A percentile compares a stretch with the other conserved stretches of the same genome.
Evolutionary conservation across 1,284 basidiomycete genomes (phyloP).

Genomic region (Porodaedalea pini): DNA sequence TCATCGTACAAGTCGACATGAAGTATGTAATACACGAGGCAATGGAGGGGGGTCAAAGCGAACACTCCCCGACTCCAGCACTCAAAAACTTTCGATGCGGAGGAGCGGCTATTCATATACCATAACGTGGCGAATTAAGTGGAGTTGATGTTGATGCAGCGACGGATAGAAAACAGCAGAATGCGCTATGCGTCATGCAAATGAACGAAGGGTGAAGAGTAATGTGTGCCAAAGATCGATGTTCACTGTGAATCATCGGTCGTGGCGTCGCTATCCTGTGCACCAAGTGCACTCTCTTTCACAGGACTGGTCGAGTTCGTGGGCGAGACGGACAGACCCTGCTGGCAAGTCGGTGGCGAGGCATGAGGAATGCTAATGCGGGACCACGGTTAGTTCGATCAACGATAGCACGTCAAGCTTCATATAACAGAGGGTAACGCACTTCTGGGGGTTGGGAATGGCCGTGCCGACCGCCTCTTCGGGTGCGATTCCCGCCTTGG

Average conservation of each 20-base stretch:
- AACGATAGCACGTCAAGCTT: background rate
- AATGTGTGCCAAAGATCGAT: background rate
- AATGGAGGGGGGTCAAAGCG: background rate
- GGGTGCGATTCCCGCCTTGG: slow-evolving; percentile 88
- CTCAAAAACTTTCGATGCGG: background rate
- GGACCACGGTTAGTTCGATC: background rate
- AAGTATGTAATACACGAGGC: slow-evolving; percentile 10
- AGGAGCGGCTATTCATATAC: background rate
- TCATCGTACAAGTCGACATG: slow-evolving; percentile 2
- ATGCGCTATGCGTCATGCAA: background rate
- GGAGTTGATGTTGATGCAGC: no score
- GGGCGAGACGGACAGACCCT: slow-evolving; percentile 65
- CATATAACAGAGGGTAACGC: slow-evolving; percentile 31
- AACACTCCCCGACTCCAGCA: background rate
- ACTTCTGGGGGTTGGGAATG: slow-evolving; percentile 95
- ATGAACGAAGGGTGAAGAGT: background rate
- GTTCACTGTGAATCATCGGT: slow-evolving; percentile 8
- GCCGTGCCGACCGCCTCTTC: slow-evolving; percentile 88
- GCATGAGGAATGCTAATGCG: slow-evolving; percentile 68
- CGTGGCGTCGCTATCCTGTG: slow-evolving; percentile 14
- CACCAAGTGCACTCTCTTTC: slow-evolving; percentile 16
- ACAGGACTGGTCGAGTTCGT: slow-evolving; percentile 40
- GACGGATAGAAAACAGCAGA: background rate
- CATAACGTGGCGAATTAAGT: no score
- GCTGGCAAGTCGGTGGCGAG: slow-evolving; percentile 54